Base-by-base conservation (phyloP, 2,329 filamentous ascomycete species). In the Alternaria ventricosa region DNA sequence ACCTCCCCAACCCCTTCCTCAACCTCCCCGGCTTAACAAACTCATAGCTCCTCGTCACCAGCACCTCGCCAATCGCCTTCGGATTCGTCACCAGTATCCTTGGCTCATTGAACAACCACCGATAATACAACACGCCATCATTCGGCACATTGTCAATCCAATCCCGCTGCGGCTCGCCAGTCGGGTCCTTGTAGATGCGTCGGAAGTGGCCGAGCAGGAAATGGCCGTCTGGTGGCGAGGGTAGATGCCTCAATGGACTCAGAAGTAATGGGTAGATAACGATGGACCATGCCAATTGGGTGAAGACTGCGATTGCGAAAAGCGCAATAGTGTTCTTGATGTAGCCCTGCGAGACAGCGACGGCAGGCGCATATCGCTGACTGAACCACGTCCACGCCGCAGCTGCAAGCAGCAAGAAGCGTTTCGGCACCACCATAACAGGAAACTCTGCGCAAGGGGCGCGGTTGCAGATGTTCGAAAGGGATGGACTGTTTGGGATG, bases 231-330 rank as follows among this genome's bases (percentile, higher is more conserved):
- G 81, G 72, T 6, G 87, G 86, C 12, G 81, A 78, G 5, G 88
- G 88, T 30, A 91, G 73, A 70, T 88, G 79, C 63, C 86, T 84
- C 50, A 91, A 69, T 3, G 88, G 87, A 43, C 84, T 88, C 63
- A 90, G 80, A 63, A 83, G 86, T 33, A 82, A 78, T 4, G 88
- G 89, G 70, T 88, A 90, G 46, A 91, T 69, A 10, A 89, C 54
- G 0, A 86, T 71, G 6, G 59, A 73, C 77, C 81, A 88, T 25
- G 78, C 67, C 4, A 70, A 70, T 66, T 78, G 81, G 1, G 72
- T 57, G 4, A 80, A 44, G 23, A 82, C 71, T 50, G 80, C 73
- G 2, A 81, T 22, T 9, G 79, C 33, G 65, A 82, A 85, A 3
- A 86, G 61, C n/a, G 79, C 71, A 0, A 78, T 7, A 4, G 80